Base-by-base conservation (phyloP, 140 eudicot genomes). In the Cichorium intybus region DNA sequence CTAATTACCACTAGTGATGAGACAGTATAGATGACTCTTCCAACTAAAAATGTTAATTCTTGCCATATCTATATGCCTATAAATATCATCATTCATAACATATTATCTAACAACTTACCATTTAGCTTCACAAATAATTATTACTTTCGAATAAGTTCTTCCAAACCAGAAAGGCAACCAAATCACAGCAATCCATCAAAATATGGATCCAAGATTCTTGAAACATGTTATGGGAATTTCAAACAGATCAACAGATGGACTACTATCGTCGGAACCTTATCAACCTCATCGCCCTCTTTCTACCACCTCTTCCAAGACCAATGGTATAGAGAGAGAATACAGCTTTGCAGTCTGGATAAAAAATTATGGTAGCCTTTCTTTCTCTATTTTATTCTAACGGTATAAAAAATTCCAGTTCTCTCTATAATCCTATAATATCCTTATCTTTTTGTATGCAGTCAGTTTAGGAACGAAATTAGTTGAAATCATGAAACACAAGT, bases 401-500 rank as follows among this genome's bases (percentile, higher is more conserved):
- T n/a, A 16, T 7, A 18, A 67, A 29, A 11, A 17, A 8, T 5
- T 16, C n/a, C 14, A 24, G 1, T 7, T 21, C 41, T 59, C 63
- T 35, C 18, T 24, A 20, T 24, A 49, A 66, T 53, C 55, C 20
- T 16, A 56, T 26, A 16, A 52, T 22, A 4, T 29, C 26, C 15
- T 22, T 52, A n/a, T 24, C 49, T 24, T 17, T 61, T 9, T 31
- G 31, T 43, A 24, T 64, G 62, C 82, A 80, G 85, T 33, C 26
- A 68, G 74, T 53, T 28, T 81, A 57, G 72, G 77, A 61, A 71
- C 63, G 21, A 81, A 69, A 27, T 18, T 77, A 14, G 60, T 70
- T n/a, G 80, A 81, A 64, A 77, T 51, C 24, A 43, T 69, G 67
- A 79, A 65, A 62, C 62, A 74, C 4, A 83, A 79, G 62, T 53